phyloP scores from a whole-genome alignment of 1,139 yeast genomes.

The Geotrichum fermentans region DNA sequence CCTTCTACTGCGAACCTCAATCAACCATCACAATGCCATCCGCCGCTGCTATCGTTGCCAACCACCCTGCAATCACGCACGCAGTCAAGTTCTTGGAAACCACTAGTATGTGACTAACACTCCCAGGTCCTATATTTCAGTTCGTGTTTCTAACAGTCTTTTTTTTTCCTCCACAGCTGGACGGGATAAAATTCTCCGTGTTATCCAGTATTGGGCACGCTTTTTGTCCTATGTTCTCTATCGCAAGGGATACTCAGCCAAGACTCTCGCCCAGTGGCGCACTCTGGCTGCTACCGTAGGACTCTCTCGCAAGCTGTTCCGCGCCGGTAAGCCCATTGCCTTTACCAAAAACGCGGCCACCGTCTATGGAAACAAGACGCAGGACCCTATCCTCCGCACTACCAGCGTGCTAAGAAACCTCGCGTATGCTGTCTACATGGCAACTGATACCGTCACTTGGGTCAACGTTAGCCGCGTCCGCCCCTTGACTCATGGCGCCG shows the following conservation, averaged over 20 bases:
- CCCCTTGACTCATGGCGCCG: constrained; percentile 36
- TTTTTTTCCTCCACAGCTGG: too few relatives aligned
- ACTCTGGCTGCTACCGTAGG: constrained; percentile 56
- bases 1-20: background rate
- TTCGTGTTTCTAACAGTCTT: background rate
- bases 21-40: background rate
- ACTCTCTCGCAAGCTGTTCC: constrained; percentile 73
- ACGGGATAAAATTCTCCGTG: constrained; percentile 74
- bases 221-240: constrained; percentile 61
- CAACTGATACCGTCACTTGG: constrained; percentile 70
- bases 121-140: background rate
- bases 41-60: constrained; percentile 20
- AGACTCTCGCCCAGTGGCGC: constrained; percentile 48
- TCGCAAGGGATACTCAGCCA: constrained; percentile 54
- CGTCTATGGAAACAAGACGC: constrained; percentile 65
- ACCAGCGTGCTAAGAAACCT: constrained; percentile 63
- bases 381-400: constrained; percentile 56
- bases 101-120: constrained; percentile 45
- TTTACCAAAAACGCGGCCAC: constrained; percentile 68
- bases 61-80: constrained; percentile 67
- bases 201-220: constrained; percentile 76
- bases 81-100: constrained; percentile 61
- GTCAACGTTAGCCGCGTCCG: constrained; percentile 44
- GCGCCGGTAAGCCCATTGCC: constrained; percentile 78
- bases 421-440: constrained; percentile 68